phyloP scores from a whole-genome alignment of 495 filamentous ascomycete species.

The Parmelia sp. region DNA sequence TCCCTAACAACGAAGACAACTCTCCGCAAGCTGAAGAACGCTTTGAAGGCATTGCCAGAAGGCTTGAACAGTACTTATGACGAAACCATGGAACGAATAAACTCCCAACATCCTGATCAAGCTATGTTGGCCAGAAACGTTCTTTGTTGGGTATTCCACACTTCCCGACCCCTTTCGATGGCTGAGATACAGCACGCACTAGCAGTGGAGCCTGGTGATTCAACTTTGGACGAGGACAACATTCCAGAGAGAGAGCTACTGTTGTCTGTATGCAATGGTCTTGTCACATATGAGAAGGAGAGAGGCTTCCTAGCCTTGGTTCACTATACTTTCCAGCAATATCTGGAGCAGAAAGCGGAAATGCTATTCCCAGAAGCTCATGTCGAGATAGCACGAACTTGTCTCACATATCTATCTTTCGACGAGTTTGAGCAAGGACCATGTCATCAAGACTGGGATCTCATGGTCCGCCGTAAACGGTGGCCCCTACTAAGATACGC shows the following conservation, averaged over 20 bases:
- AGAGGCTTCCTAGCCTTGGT: slow-evolving; percentile 17
- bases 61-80: slow-evolving; percentile 24
- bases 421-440: slow-evolving; percentile 18
- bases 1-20: slow-evolving; percentile 21
- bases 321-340: slow-evolving; percentile 27
- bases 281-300: slow-evolving; percentile 21
- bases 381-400: slow-evolving; percentile 27
- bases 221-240: slow-evolving; percentile 20
- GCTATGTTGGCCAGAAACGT: slow-evolving; percentile 12
- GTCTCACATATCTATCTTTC: slow-evolving; percentile 31
- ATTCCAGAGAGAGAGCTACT: slow-evolving; percentile 17
- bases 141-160: slow-evolving; percentile 23
- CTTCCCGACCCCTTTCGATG: slow-evolving; percentile 15
- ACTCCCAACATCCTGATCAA: slow-evolving; percentile 8
- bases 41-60: slow-evolving; percentile 21
- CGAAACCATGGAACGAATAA: slow-evolving; percentile 23
- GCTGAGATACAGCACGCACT: slow-evolving; percentile 27
- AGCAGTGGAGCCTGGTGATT: slow-evolving; percentile 22
- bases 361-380: slow-evolving; percentile 25
- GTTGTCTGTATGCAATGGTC: slow-evolving; percentile 23
- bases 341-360: slow-evolving; percentile 18
- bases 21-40: slow-evolving; percentile 18
- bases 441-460: neutral
- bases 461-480: neutral
- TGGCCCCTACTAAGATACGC: neutral